Base-by-base conservation (phyloP, 2,329 filamentous ascomycete genomes). In the Colletotrichum abscissum region DNA sequence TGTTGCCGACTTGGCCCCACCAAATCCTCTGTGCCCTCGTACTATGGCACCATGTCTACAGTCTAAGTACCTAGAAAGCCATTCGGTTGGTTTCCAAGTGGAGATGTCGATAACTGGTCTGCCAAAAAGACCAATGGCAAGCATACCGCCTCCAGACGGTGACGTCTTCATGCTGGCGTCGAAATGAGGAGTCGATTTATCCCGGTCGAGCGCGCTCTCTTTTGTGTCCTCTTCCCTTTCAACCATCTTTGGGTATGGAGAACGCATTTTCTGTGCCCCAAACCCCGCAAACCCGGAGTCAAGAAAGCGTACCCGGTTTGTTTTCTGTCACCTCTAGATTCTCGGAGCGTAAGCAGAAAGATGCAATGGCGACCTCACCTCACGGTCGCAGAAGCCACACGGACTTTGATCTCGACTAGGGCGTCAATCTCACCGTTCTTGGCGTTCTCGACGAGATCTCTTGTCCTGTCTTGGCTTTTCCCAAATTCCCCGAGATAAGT, bases 111-210 rank as follows among this genome's bases (percentile, higher is more conserved):
- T 26, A 3, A n/a, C 8, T 22, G 24, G 22, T 49, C 19, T 24
- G 19, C 24, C n/a, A 26, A 11, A 22, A n/a, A 67, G 63, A 49
- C 68, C 63, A 71, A 71, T 67, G n/a, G 46, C 16, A 56, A 46
- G 3, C 46, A 26, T 35, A 22, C 26, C 35, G 57, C 60, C n/a
- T 67, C 7, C 19, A 7, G 55, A 26, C 46, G 35, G 16, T 62
- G 56, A 62, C 46, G 68, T 67, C 63, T 58, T 49, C 63, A 24
- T 59, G 68, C 63, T 14, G 63, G 55, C 42, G 30, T 66, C 8
- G 33, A 14, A 46, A 67, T 60, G 63, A 71, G 56, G 26, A 67
- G 68, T 35, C 7, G 54, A 28, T 26, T 35, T 30, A 56, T 22
- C 56, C 63, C 22, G n/a, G 26, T 63, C 26, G 8, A 33, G 35